phyloP scores from a whole-genome alignment of 2,329 filamentous ascomycete species.

The Byssoonygena ceratinophila region DNA sequence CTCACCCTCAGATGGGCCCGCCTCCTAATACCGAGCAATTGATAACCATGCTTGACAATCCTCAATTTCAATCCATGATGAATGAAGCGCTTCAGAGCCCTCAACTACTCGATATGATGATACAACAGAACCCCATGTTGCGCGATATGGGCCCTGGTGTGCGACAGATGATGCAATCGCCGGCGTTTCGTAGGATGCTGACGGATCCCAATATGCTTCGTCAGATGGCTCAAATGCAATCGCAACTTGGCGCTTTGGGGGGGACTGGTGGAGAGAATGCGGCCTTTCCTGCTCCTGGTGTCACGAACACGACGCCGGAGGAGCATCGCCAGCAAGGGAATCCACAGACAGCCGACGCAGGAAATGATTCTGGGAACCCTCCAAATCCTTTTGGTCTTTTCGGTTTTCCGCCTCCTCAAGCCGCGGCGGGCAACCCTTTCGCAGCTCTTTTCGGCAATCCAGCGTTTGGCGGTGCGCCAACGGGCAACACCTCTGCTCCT shows the following conservation, averaged over 20 bases:
- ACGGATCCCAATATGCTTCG: conserved; percentile 78
- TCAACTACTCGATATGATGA: conserved; percentile 87
- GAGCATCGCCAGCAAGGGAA: conserved; percentile 27
- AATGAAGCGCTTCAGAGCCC: conserved; percentile 94
- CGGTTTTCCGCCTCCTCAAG: conserved; percentile 20
- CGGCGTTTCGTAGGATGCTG: conserved; percentile 83
- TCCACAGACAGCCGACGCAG: conserved; percentile 25
- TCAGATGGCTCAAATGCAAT: conserved; percentile 71
- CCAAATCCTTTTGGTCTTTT: conserved; percentile 30
- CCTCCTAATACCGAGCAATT: conserved; percentile 72
- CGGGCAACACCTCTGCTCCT: not conserved
- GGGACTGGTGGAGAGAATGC: conserved; percentile 40
- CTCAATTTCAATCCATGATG: conserved; percentile 74
- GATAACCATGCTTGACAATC: conserved; percentile 76
- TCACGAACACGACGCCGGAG: conserved; percentile 72
- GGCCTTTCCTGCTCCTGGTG: conserved; percentile 79
- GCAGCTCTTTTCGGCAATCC: conserved; percentile 45
- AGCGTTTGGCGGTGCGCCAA: conserved; percentile 19
- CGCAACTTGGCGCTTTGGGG: conserved; percentile 48
- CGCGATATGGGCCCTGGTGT: conserved; percentile 60
- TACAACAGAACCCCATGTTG: conserved; percentile 78
- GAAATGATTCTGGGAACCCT: conserved; percentile 10
- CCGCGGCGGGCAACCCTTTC: conserved; percentile 47
- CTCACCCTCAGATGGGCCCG: conserved; percentile 64
- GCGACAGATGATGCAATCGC: conserved; percentile 76